Percentiles rank a stretch among this genome's conserved stretches.
phyloP scores from a whole-genome alignment of 2,329 filamentous ascomycete genomes.

The Cyphellophora attinorum region DNA sequence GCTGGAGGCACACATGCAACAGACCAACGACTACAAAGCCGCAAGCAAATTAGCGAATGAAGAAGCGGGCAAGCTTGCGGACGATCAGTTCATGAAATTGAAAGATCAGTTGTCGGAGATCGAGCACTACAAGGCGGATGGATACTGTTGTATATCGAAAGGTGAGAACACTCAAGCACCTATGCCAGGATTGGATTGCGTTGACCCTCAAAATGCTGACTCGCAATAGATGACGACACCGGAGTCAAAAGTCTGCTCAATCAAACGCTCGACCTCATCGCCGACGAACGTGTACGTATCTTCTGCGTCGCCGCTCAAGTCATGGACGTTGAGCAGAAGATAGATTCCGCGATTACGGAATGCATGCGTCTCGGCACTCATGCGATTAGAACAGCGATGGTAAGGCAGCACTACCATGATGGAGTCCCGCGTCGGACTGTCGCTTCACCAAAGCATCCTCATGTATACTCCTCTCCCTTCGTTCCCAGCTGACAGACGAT shows the following conservation, averaged over 20 bases:
- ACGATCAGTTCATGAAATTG: conserved; percentile 15
- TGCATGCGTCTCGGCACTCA: conserved; percentile 22
- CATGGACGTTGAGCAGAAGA: conserved; percentile 24
- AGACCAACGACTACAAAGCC: conserved; percentile 17
- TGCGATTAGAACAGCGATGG: conserved; percentile 20
- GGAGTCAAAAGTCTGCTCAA: conserved; percentile 22
- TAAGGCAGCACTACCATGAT: too few relatives aligned
- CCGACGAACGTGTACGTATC: conserved; percentile 24
- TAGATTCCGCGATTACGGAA: conserved; percentile 25
- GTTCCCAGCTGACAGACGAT: too few relatives aligned
- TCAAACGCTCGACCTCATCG: conserved; percentile 23
- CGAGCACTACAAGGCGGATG: conserved; percentile 17
- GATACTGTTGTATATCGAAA: conserved; percentile 17
- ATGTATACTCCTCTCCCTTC: too few relatives aligned
- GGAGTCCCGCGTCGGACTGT: too few relatives aligned
- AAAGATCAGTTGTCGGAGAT: conserved; percentile 14
- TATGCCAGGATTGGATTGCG: too few relatives aligned
- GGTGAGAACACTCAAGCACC: conserved; percentile 5
- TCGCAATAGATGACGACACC: conserved; percentile 18
- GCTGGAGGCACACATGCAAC: conserved; percentile 14
- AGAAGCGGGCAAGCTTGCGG: conserved; percentile 12
- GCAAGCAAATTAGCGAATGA: conserved; percentile 18
- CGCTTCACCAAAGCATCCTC: too few relatives aligned
- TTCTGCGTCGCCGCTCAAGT: conserved; percentile 26
- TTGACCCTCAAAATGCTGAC: too few relatives aligned